Conservation (phyloP, 257 asterid genomes). For the Parsonsia alboflavescens region DNA sequence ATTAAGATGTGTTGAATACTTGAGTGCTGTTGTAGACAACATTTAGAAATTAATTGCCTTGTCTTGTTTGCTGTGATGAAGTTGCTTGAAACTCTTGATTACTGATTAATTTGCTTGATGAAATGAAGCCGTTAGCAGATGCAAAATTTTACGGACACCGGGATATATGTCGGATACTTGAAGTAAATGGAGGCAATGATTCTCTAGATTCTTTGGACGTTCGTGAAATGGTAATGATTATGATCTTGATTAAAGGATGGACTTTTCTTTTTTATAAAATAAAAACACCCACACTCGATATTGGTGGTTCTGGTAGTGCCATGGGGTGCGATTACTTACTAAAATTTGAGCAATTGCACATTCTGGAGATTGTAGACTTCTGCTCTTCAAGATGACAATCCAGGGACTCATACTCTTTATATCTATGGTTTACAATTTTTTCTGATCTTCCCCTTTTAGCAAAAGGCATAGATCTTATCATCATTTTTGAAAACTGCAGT, state of each 20-base stretch:
- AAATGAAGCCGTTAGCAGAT: conserved; percentile 48
- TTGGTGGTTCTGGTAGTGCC: neutral
- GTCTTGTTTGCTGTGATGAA: neutral
- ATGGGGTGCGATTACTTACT: neutral
- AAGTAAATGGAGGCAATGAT: conserved; percentile 53
- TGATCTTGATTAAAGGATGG: neutral
- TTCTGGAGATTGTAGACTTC: neutral
- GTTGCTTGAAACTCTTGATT: neutral
- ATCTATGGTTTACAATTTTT: neutral
- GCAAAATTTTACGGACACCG: conserved; percentile 52
- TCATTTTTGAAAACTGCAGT: neutral
- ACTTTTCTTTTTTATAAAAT: neutral
- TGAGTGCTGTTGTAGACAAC: neutral
- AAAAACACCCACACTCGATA: too few relatives aligned
- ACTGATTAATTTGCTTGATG: conserved; percentile 6
- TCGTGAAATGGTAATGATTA: conserved; percentile 37
- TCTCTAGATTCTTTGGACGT: conserved; percentile 37
- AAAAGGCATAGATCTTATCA: neutral
- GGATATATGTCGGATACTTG: conserved; percentile 62
- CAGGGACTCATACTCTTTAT: neutral
- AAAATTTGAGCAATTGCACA: neutral
- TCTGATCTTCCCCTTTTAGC: neutral
- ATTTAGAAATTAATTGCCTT: neutral
- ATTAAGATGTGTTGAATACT: too few relatives aligned
- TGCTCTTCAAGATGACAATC: neutral